Evolutionary conservation across 352 stramenopile species (phyloP).

Genomic region (Phytophthora capsici): DNA sequence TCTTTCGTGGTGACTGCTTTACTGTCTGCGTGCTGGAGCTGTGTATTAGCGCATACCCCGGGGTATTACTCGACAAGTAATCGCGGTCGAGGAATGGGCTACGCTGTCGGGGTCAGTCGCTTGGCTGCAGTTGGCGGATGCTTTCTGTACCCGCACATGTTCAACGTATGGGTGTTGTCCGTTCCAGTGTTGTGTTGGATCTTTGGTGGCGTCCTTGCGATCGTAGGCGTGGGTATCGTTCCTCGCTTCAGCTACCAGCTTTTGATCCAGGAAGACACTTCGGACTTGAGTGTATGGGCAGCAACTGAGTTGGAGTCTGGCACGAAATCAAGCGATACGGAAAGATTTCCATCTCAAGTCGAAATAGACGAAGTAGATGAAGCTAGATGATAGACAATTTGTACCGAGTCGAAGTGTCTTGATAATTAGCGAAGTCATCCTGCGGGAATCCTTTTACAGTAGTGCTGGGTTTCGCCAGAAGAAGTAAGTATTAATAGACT

Average conservation of each 20-base stretch:
- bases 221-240: constrained; percentile 14
- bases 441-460: too few species aligned
- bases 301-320: constrained; percentile 16
- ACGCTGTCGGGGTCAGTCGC: constrained; percentile 33
- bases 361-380: neutral
- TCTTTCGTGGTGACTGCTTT: constrained; percentile 27
- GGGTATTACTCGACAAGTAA: constrained; percentile 12
- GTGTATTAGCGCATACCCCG: constrained; percentile 31
- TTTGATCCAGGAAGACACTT: constrained; percentile 10
- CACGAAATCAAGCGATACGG: neutral
- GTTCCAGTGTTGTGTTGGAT: constrained; percentile 27
- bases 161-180: constrained; percentile 43
- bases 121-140: constrained; percentile 29
- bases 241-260: constrained; percentile 20
- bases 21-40: constrained; percentile 36
- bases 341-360: constrained; percentile 3
- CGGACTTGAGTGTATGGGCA: neutral
- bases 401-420: too few species aligned
- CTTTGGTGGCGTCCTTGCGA: constrained; percentile 27
- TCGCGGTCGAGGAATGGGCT: constrained; percentile 36
- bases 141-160: constrained; percentile 41
- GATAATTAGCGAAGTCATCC: too few species aligned
- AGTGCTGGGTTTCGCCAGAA: neutral
- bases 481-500: too few species aligned
- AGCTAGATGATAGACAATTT: constrained; percentile 1